phyloP scores from a whole-genome alignment of 371 early-diverging fungal genomes.

The Mucor mucedo region DNA sequence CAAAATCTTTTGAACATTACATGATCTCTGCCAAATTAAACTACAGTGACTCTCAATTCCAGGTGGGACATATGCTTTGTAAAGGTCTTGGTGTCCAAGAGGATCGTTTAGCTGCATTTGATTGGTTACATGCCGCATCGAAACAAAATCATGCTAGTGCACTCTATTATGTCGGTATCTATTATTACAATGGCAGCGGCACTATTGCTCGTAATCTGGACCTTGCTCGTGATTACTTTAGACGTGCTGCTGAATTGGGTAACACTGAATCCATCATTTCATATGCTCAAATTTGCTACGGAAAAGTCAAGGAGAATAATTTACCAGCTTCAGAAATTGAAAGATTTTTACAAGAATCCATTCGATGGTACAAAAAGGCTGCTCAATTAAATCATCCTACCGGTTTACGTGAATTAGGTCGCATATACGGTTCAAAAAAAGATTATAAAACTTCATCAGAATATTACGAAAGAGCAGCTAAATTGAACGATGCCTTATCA shows the following conservation, averaged over 20 bases:
- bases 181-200: slow-evolving; percentile 50
- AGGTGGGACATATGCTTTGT: slow-evolving; percentile 54
- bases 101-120: slow-evolving; percentile 51
- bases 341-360: slow-evolving; percentile 34
- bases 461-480: slow-evolving; percentile 75
- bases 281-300: slow-evolving; percentile 51
- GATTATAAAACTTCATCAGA: slow-evolving; percentile 73
- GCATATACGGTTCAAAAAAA: slow-evolving; percentile 78
- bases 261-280: slow-evolving; percentile 48
- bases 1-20: slow-evolving; percentile 41
- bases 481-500: slow-evolving; percentile 79
- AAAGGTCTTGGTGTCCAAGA: slow-evolving; percentile 58
- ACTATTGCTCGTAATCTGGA: slow-evolving; percentile 35
- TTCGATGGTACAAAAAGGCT: slow-evolving; percentile 54
- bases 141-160: slow-evolving; percentile 52
- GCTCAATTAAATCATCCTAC: slow-evolving; percentile 47
- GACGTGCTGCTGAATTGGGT: slow-evolving; percentile 52
- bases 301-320: slow-evolving; percentile 19
- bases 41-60: slow-evolving; percentile 43
- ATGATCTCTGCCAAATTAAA: slow-evolving; percentile 37
- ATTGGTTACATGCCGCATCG: slow-evolving; percentile 61
- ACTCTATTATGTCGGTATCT: slow-evolving; percentile 49
- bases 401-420: slow-evolving; percentile 84
- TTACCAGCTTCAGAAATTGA: slow-evolving; percentile 14
- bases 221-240: slow-evolving; percentile 47